phyloP scores from a whole-genome alignment of 139 green algal genomes.

The Micractinium sp. region DNA sequence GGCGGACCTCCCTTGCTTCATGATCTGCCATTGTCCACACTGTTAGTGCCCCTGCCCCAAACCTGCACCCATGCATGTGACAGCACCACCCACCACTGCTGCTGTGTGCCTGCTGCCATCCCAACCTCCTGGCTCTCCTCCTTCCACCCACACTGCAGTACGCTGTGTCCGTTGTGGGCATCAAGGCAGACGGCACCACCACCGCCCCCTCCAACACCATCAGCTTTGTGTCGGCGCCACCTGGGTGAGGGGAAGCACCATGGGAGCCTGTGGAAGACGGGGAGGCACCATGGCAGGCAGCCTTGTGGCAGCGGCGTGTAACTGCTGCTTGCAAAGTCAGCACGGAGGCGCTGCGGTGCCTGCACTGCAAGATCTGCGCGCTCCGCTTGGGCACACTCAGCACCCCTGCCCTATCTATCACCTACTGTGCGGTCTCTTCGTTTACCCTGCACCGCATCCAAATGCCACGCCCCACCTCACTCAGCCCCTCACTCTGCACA shows the following conservation, averaged over 20 bases:
- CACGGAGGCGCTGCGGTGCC: no score
- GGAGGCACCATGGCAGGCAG: neutral
- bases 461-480: neutral
- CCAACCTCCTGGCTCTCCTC: neutral
- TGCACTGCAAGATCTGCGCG: no score
- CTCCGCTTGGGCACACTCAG: neutral
- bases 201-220: conserved; percentile 3
- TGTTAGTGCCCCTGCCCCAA: no score
- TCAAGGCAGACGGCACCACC: neutral
- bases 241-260: neutral
- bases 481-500: neutral
- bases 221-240: neutral
- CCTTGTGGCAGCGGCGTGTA: no score
- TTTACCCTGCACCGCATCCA: neutral
- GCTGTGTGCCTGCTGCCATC: neutral
- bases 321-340: neutral
- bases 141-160: neutral
- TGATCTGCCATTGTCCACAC: neutral
- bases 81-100: neutral
- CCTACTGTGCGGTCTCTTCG: neutral
- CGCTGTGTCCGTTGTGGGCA: neutral
- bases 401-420: neutral
- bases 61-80: neutral
- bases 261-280: neutral
- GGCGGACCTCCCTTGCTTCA: no score